Conservation (phyloP, 257 asterid genomes). For the Ocimum tenuiflorum region DNA sequence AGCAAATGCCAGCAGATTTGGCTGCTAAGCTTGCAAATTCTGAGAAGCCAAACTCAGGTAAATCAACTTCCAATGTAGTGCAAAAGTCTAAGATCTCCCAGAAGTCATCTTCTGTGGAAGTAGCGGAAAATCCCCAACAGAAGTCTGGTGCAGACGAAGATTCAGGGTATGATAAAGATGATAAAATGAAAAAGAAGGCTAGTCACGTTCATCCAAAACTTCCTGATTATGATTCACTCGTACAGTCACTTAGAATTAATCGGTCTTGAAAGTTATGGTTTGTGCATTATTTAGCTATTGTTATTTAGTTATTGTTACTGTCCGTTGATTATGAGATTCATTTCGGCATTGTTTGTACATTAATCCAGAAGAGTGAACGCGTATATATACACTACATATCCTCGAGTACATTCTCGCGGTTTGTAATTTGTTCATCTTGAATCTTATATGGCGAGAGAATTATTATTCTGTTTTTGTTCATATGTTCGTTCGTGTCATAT, state of each 20-base stretch:
- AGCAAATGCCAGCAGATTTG: conserved; percentile 24
- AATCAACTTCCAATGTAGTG: conserved; percentile 23
- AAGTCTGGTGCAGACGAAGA: conserved; percentile 19
- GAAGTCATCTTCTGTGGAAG: conserved; percentile 29
- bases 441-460: no score
- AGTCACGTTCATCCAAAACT: conserved; percentile 93
- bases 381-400: no score
- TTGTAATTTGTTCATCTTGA: no score
- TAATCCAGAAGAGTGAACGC: no score
- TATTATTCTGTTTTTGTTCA: no score
- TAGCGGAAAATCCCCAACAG: conserved; percentile 20
- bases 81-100: conserved; percentile 29
- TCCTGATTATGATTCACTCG: conserved; percentile 65
- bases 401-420: no score
- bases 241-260: conserved; percentile 44
- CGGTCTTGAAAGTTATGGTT: conserved; percentile 22
- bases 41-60: conserved; percentile 31
- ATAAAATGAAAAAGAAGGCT: conserved; percentile 43
- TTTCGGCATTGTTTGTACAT: no score
- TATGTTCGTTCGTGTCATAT: no score
- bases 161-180: conserved; percentile 33
- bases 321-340: no score
- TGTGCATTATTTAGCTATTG: neutral
- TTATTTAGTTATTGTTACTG: no score
- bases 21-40: conserved; percentile 15